Evolutionary conservation across 257 asterid genomes (phyloP).

Genomic region (Salvia splendens): DNA sequence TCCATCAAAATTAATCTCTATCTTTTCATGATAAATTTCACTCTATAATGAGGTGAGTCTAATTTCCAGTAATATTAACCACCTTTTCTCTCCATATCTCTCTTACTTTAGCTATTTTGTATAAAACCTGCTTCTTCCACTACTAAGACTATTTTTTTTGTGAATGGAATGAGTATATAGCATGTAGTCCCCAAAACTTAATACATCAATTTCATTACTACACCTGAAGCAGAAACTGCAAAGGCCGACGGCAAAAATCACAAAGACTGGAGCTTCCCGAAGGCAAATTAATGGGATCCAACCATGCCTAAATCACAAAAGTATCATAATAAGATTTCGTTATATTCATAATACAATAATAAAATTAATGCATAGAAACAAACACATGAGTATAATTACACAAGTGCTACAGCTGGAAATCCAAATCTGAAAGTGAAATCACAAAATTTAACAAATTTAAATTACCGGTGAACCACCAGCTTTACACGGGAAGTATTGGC

Average conservation of each 20-base stretch:
- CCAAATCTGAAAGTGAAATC: not conserved
- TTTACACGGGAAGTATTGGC: conserved; percentile 88
- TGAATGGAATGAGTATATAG: no score
- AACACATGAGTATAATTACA: not conserved
- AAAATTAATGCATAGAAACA: not conserved
- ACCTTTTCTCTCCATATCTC: no score
- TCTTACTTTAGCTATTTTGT: no score
- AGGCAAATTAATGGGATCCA: conserved; percentile 86
- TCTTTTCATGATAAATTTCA: no score
- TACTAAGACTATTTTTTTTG: no score
- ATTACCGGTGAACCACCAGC: conserved; percentile 96
- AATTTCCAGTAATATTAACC: no score
- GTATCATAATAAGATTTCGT: not conserved
- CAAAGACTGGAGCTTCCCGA: conserved; percentile 59
- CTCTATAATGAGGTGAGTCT: no score
- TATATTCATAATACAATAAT: not conserved
- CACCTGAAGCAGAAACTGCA: conserved; percentile 97
- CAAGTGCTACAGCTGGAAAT: not conserved
- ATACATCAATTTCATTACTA: conserved; percentile 1
- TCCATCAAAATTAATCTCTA: no score
- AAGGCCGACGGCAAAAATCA: conserved; percentile 76
- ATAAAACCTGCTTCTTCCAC: no score
- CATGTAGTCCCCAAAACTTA: not conserved
- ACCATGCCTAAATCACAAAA: conserved; percentile 67
- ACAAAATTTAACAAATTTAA: not conserved